A percentile compares a stretch with the other conserved stretches of the same genome.
Conservation (phyloP, 1,284 basidiomycete species). For the Inonotus obliquus region DNA sequence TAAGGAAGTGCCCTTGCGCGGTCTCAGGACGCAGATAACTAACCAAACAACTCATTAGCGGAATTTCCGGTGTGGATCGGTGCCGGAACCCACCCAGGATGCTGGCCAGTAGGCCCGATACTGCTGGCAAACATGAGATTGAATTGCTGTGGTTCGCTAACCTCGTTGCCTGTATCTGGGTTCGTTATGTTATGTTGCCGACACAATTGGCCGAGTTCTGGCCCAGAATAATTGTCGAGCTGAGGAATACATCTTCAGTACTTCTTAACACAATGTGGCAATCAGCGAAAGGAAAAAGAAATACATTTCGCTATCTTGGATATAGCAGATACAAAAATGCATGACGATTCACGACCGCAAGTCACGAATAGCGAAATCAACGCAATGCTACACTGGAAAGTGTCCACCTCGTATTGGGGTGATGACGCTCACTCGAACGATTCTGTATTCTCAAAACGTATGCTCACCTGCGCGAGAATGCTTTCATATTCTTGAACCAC, state of each 20-base stretch:
- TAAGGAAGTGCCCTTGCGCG: constrained; percentile 98
- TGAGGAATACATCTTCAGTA: constrained; percentile 30
- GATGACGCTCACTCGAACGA: neutral
- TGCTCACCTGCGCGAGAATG: constrained; percentile 78
- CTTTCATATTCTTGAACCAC: constrained; percentile 77
- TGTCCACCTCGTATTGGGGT: neutral
- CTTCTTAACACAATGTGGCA: neutral
- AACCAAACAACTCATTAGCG: neutral
- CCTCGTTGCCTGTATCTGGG: constrained; percentile 90
- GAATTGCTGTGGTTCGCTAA: constrained; percentile 92
- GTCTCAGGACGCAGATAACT: constrained; percentile 97
- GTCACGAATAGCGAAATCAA: neutral
- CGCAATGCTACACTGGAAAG: neutral
- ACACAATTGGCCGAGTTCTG: constrained; percentile 87
- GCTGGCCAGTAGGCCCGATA: constrained; percentile 96
- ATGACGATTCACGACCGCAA: neutral
- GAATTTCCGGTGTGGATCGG: neutral
- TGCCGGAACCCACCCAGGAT: constrained; percentile 69
- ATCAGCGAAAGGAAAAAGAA: neutral
- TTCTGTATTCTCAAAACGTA: neutral
- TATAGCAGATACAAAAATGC: neutral
- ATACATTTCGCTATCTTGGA: neutral
- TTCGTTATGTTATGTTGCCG: constrained; percentile 81
- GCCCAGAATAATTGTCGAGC: constrained; percentile 95
- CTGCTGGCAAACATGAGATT: constrained; percentile 98